Percentiles rank a stretch among this genome's conserved stretches.
These are phyloP conservation scores for Prunus armeniaca DNA, from an alignment of 306 rosid species.

Conservation along the genomic window DNA sequence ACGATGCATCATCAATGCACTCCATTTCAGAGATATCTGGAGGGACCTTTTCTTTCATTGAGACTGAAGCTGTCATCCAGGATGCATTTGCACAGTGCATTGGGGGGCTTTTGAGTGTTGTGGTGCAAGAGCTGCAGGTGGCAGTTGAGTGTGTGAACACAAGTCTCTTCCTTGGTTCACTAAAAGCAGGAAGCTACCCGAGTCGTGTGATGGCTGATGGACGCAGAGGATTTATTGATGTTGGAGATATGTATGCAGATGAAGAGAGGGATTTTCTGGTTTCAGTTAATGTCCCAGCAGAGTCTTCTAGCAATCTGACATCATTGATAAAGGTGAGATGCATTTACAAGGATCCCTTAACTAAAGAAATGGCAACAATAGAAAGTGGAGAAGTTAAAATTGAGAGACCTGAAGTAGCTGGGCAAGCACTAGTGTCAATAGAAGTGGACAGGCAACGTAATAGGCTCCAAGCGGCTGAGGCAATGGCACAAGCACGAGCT, in stretches of 20 bases:
- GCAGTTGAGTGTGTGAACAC: slow-evolving; percentile 65
- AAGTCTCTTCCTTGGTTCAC: slow-evolving; percentile 44
- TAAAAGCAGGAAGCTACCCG: slow-evolving; percentile 87
- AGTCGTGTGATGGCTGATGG: slow-evolving; percentile 59
- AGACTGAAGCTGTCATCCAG: slow-evolving; percentile 86
- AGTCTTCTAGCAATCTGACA: slow-evolving; percentile 44
- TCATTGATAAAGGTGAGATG: slow-evolving; percentile 76
- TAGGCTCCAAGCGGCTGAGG: slow-evolving; percentile 91
- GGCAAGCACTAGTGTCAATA: slow-evolving; percentile 59
- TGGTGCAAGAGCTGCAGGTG: slow-evolving; percentile 85
- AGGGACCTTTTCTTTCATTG: slow-evolving; percentile 96
- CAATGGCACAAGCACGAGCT: slow-evolving; percentile 76
- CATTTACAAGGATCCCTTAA: slow-evolving; percentile 72
- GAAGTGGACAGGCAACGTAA: slow-evolving; percentile 92
- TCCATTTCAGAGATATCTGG: slow-evolving; percentile 93
- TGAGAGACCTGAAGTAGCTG: slow-evolving; percentile 52
- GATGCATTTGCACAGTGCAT: slow-evolving; percentile 99
- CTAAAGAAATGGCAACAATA: slow-evolving; percentile 51
- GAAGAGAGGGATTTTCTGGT: slow-evolving; percentile 96
- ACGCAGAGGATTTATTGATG: slow-evolving; percentile 59
- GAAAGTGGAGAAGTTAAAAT: slow-evolving; percentile 75
- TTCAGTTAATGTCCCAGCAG: slow-evolving; percentile 67
- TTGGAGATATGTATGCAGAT: slow-evolving; percentile 92
- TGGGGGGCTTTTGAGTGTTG: slow-evolving; percentile 93
- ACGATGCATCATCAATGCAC: slow-evolving; percentile 93